Evolutionary conservation across 768 basidiomycete species (phyloP), one percentile per base, ranked within the genome.

Genomic region (Suillus bovinus): DNA sequence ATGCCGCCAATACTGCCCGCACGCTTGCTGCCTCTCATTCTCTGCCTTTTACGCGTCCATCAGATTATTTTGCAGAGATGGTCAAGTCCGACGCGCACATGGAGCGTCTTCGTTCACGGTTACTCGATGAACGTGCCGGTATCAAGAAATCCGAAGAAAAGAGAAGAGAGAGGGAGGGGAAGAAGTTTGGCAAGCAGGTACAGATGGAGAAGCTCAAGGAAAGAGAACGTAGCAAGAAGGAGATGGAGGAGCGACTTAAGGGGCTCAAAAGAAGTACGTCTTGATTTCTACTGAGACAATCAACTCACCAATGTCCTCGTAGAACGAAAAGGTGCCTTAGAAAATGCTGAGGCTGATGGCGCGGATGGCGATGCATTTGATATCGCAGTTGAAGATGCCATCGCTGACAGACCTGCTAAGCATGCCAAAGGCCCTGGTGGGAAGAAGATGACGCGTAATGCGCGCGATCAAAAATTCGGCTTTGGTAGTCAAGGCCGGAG

Each of bases 1-100:
- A 95, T 63, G 78, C 87, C 44, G 94, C 90, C n/a, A 84, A 88
- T 59, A 76, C 82, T 31, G 94, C 94, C 3, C 87, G 86, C 58
- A 71, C 81, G 3, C 84, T 94, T n/a, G 93, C 93, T n/a, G 77
- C 82, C 14, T 88, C 91, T 68, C 83, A 88, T 72, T 84, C 86
- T 27, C 79, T 94, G 63, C 88, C 95, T 0, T 99, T 97, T 77
- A 90, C 92, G 11, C 90, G 96, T 16, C 97, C 97, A 0, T 68
- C 86, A 0, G 96, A 98, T 76, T 99, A 95, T 74, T 99, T 96
- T 66, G 96, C 96, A 27, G 96, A 99, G 78, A 99, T 99, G 96
- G 90, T 98, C 67, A 98, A 99, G 76, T 89, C 88, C 36, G 97
- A 99, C 69, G 80, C 91, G 8, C 97, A 99, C 77, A 99, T 99